Evolutionary conservation across 257 asterid species (phyloP).

Genomic region (Paulownia fortunei): DNA sequence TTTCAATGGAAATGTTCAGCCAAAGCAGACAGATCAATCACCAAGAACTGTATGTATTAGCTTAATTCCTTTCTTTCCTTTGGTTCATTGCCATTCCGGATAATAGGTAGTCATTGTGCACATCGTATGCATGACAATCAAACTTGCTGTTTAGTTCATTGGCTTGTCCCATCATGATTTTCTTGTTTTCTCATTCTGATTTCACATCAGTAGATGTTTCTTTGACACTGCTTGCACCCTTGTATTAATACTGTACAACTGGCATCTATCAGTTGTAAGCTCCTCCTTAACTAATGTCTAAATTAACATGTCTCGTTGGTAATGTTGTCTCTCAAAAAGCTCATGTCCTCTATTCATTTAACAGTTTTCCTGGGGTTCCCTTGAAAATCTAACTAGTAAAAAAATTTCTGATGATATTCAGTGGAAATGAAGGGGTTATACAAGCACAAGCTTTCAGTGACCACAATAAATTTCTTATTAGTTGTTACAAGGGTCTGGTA

Average conservation of each 20-base stretch:
- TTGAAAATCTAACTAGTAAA: neutral
- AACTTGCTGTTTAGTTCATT: conserved; percentile 6
- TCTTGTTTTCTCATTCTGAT: conserved; percentile 2
- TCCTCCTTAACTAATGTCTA: neutral
- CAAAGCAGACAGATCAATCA: conserved; percentile 47
- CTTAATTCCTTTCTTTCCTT: conserved; percentile 16
- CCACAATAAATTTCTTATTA: conserved; percentile 1
- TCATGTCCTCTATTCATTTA: neutral
- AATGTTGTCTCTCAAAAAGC: neutral
- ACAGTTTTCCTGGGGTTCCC: neutral
- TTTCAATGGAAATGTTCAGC: conserved; percentile 43
- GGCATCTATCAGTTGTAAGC: neutral
- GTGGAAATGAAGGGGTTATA: neutral
- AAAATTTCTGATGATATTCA: neutral
- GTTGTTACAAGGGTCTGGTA: conserved; percentile 1
- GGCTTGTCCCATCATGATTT: conserved; percentile 17
- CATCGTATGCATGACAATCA: conserved; percentile 6
- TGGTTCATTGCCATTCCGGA: conserved; percentile 22
- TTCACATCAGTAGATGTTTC: conserved; percentile 8
- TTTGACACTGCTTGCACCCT: conserved; percentile 8
- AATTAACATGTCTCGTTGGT: conserved; percentile 14
- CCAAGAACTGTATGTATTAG: conserved; percentile 43
- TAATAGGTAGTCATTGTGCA: conserved; percentile 8
- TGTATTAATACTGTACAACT: neutral
- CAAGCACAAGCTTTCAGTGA: neutral